A percentile compares a stretch with the other conserved stretches of the same genome.
These are phyloP conservation scores for Canavalia gladiata DNA, from an alignment of 306 rosid species.

Conservation along the genomic window DNA sequence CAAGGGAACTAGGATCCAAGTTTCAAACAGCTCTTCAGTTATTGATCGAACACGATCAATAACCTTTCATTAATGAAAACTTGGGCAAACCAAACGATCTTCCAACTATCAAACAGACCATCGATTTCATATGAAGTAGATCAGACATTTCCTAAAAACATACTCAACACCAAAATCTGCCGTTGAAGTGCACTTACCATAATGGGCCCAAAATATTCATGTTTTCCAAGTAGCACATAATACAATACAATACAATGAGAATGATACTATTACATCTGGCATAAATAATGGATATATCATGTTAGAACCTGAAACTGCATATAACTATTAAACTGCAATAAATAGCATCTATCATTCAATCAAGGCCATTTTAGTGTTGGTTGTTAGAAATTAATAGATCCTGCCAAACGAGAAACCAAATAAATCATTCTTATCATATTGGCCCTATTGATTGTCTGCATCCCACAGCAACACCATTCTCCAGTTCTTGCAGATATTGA, in stretches of 20 bases:
- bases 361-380: background rate
- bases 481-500: background rate
- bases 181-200: background rate
- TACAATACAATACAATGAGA: background rate
- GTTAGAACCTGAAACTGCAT: background rate
- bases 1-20: too few species aligned
- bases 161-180: too few species aligned
- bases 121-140: too few species aligned
- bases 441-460: background rate
- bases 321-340: background rate
- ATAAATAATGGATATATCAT: background rate
- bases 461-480: background rate
- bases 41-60: too few species aligned
- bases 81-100: too few species aligned
- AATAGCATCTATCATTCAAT: background rate
- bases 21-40: too few species aligned
- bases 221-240: background rate
- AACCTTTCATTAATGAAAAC: too few species aligned
- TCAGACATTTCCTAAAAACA: too few species aligned
- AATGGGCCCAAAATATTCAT: background rate
- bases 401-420: constrained; percentile 2
- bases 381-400: background rate
- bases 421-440: background rate
- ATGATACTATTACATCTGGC: background rate
- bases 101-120: too few species aligned